phyloP scores from a whole-genome alignment of 768 basidiomycete genomes.

The Cystobasidium ongulense region DNA sequence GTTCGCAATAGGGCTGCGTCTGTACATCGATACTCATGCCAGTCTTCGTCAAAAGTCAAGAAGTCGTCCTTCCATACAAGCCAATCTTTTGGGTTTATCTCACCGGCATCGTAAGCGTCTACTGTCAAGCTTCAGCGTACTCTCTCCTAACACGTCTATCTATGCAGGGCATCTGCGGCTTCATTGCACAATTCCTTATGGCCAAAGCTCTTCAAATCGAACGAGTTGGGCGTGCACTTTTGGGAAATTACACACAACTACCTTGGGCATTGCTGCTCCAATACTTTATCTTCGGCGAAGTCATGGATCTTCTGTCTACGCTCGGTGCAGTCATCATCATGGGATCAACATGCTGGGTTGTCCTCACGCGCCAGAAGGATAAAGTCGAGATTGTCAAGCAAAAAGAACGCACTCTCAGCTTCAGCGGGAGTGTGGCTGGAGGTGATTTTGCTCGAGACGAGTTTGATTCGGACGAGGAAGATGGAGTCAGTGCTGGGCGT shows the following conservation, averaged over 20 bases:
- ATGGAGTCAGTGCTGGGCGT: not conserved
- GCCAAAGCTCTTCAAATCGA: conserved; percentile 31
- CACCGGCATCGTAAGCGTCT: conserved; percentile 10
- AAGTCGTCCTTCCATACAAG: conserved; percentile 17
- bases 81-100: conserved; percentile 25
- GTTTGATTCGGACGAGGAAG: not conserved
- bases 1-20: not conserved
- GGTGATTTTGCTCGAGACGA: not conserved
- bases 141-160: too few species aligned
- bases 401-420: not conserved
- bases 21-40: conserved; percentile 12
- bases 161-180: conserved; percentile 18
- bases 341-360: conserved; percentile 57
- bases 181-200: conserved; percentile 18
- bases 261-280: conserved; percentile 64
- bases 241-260: conserved; percentile 48
- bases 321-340: conserved; percentile 62
- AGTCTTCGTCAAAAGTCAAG: conserved; percentile 1
- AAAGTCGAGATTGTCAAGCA: not conserved
- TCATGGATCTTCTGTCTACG: conserved; percentile 56
- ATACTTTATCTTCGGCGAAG: conserved; percentile 56
- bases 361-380: conserved; percentile 46
- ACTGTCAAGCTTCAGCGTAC: not conserved
- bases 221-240: not conserved
- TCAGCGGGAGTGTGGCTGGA: not conserved